phyloP scores from a whole-genome alignment of 352 stramenopile species.

The Lagenidium sp. region DNA sequence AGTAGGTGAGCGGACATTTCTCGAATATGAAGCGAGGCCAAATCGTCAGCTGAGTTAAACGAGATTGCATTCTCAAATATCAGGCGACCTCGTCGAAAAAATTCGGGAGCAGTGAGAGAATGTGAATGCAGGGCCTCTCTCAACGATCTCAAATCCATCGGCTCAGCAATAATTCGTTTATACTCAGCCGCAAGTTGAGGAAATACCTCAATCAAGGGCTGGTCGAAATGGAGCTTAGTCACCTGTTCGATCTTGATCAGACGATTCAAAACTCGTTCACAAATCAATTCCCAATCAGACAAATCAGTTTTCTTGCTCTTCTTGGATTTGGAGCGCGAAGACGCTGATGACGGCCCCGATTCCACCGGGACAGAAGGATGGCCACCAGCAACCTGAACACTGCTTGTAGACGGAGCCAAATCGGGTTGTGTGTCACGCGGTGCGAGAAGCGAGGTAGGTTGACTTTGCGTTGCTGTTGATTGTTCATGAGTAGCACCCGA shows the following conservation, averaged over 20 bases:
- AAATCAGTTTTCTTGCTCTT: conserved; percentile 76
- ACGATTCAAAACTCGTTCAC: conserved; percentile 61
- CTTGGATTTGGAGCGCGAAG: conserved; percentile 36
- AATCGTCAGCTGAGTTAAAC: conserved; percentile 73
- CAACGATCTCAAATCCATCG: conserved; percentile 76
- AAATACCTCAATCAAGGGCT: conserved; percentile 65
- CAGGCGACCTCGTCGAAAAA: conserved; percentile 57
- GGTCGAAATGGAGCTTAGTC: conserved; percentile 69
- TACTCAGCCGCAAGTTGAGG: conserved; percentile 66
- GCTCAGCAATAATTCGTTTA: conserved; percentile 47
- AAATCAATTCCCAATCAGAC: conserved; percentile 56
- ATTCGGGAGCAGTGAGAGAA: conserved; percentile 33
- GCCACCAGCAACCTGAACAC: too few species aligned
- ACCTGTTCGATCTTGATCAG: conserved; percentile 76
- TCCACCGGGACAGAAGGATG: conserved; percentile 12
- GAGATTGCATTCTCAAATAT: conserved; percentile 80
- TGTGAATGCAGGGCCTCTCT: conserved; percentile 54
- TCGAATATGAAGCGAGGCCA: conserved; percentile 62
- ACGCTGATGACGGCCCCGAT: conserved; percentile 10
- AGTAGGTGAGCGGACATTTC: conserved; percentile 70
- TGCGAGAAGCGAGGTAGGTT: conserved; percentile 22
- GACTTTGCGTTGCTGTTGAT: not conserved
- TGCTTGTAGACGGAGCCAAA: not conserved
- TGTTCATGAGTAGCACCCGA: not conserved
- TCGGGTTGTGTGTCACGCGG: not conserved